phyloP scores from a whole-genome alignment of 208 protist genomes.

The Trypanosoma theileri region DNA sequence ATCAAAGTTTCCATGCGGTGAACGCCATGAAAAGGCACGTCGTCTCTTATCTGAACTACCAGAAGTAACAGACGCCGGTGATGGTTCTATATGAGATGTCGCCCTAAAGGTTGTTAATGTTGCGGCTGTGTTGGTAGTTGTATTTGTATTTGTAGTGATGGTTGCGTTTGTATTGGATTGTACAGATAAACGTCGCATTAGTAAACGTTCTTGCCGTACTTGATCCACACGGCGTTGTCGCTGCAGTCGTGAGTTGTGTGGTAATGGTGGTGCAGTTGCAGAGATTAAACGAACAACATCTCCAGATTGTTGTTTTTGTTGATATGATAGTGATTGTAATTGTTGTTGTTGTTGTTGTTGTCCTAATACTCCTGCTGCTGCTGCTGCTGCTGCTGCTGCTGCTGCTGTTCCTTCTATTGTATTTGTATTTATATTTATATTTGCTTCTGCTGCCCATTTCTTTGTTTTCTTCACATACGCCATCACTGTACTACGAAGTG shows the following conservation, averaged over 20 bases:
- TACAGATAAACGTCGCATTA: not conserved
- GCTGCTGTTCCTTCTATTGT: too few species aligned
- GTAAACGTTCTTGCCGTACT: conserved; percentile 4
- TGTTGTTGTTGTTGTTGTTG: conserved; percentile 3
- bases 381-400: not conserved
- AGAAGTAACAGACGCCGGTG: not conserved
- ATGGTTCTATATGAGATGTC: not conserved
- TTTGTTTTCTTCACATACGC: conserved; percentile 25
- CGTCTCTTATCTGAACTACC: not conserved
- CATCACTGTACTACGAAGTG: conserved; percentile 52
- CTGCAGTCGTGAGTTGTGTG: conserved; percentile 44
- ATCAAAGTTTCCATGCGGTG: conserved; percentile 15
- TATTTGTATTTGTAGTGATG: too few species aligned
- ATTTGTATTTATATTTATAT: too few species aligned
- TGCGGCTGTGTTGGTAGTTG: too few species aligned
- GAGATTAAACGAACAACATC: conserved; percentile 2
- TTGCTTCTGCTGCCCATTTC: not conserved
- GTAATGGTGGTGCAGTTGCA: conserved; percentile 21
- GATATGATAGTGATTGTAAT: too few species aligned
- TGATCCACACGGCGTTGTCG: conserved; percentile 43
- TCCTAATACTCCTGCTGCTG: not conserved
- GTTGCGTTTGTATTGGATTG: not conserved
- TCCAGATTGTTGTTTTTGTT: not conserved
- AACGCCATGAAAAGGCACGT: not conserved
- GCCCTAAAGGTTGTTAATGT: too few species aligned